Conservation (phyloP, 2,329 filamentous ascomycete species). For the Paecilomyces niveus region DNA sequence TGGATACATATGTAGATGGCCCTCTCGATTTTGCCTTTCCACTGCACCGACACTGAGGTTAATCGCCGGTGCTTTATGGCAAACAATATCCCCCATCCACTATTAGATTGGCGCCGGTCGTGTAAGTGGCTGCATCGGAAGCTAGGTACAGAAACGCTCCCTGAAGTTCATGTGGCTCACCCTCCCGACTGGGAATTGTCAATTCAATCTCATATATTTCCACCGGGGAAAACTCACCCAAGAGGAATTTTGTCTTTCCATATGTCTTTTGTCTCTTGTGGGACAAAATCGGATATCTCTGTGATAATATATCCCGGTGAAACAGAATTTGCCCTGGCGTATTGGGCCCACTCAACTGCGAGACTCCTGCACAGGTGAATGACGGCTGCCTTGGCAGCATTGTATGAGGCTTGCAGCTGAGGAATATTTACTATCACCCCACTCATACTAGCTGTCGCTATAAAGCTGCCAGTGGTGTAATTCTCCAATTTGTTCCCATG, state of each 20-base stretch:
- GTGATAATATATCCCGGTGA: slow-evolving; percentile 45
- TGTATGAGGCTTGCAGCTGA: slow-evolving; percentile 58
- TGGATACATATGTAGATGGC: too few relatives aligned
- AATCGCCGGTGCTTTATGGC: background rate
- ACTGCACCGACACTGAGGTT: too few relatives aligned
- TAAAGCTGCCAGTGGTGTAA: slow-evolving; percentile 23
- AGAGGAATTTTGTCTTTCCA: background rate
- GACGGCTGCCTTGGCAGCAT: slow-evolving; percentile 48
- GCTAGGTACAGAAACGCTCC: slow-evolving; percentile 70
- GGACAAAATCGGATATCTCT: slow-evolving; percentile 25
- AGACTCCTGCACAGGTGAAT: slow-evolving; percentile 47
- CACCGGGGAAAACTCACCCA: too few relatives aligned
- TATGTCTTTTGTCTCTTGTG: background rate
- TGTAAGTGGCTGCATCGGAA: slow-evolving; percentile 70
- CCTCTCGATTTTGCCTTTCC: too few relatives aligned
- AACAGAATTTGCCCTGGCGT: slow-evolving; percentile 47
- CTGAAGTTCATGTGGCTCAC: slow-evolving; percentile 63
- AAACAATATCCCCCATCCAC: slow-evolving; percentile 63
- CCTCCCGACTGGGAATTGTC: slow-evolving; percentile 38
- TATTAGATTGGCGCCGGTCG: slow-evolving; percentile 61
- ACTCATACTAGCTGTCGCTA: slow-evolving; percentile 60
- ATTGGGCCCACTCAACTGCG: slow-evolving; percentile 47
- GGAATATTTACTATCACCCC: slow-evolving; percentile 61
- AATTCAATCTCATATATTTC: too few relatives aligned
- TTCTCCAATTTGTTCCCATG: too few relatives aligned